Conservation (phyloP, 2,329 filamentous ascomycete genomes). For the Ilyonectria robusta region DNA sequence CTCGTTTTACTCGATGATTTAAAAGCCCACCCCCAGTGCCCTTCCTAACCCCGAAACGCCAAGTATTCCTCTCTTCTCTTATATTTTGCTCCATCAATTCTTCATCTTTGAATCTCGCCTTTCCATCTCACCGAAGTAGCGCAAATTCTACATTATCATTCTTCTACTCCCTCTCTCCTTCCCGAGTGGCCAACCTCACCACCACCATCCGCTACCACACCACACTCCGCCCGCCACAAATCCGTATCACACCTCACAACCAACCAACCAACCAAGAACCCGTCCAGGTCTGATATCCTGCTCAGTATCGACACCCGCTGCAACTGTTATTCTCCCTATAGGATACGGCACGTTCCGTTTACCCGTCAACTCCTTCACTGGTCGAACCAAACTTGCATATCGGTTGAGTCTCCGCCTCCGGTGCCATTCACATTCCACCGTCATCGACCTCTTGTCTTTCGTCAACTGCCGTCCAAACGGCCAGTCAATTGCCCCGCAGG, state of each 20-base stretch:
- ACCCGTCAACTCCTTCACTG: slow-evolving; percentile 5
- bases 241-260: slow-evolving; percentile 16
- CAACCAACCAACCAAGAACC: slow-evolving; percentile 11
- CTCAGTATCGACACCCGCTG: slow-evolving; percentile 1
- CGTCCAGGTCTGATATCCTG: neutral
- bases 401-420: slow-evolving; percentile 5
- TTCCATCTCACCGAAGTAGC: neutral
- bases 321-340: neutral
- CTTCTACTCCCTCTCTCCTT: neutral
- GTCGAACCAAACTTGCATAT: slow-evolving; percentile 3
- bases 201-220: slow-evolving; percentile 7
- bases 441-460: neutral
- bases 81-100: neutral
- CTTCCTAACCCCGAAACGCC: slow-evolving; percentile 10
- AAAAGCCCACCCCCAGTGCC: slow-evolving; percentile 13
- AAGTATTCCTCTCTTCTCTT: slow-evolving; percentile 4
- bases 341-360: neutral
- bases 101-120: neutral
- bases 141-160: neutral
- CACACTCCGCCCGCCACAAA: slow-evolving; percentile 8
- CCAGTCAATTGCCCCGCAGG: slow-evolving; percentile 1
- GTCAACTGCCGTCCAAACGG: neutral
- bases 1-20: slow-evolving; percentile 15
- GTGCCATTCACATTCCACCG: neutral
- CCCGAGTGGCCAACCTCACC: neutral